These are phyloP conservation scores for Russula sp. DNA, from an alignment of 768 basidiomycete species.

Conservation along the genomic window DNA sequence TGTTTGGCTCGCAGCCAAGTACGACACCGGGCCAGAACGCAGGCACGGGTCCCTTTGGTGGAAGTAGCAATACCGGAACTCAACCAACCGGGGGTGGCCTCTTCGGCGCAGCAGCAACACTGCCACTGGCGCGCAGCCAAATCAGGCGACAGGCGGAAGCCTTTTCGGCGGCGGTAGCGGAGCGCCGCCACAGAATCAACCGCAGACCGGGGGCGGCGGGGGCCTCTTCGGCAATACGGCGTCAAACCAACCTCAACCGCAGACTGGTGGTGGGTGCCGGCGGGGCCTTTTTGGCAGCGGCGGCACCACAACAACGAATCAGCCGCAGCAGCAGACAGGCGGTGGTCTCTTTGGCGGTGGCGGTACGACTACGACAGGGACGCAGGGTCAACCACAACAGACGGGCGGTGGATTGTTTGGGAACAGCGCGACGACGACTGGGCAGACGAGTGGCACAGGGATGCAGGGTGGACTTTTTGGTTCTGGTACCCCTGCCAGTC, in stretches of 20 bases:
- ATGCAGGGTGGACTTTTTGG: constrained; percentile 32
- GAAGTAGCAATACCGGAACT: constrained; percentile 11
- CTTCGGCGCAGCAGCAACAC: constrained; percentile 29
- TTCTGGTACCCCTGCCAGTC: constrained; percentile 25
- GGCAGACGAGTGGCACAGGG: constrained; percentile 15
- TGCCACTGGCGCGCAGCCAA: constrained; percentile 5
- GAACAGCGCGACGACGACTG: constrained; percentile 20
- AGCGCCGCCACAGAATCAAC: not conserved
- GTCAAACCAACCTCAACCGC: constrained; percentile 12
- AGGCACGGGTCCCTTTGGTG: constrained; percentile 13
- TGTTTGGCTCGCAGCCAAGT: constrained; percentile 23
- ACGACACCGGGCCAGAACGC: constrained; percentile 11
- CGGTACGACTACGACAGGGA: not conserved
- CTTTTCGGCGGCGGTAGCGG: constrained; percentile 29
- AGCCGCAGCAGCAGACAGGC: constrained; percentile 23
- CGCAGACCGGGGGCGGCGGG: constrained; percentile 1
- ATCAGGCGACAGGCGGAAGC: constrained; percentile 27
- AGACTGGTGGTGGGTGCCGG: constrained; percentile 10
- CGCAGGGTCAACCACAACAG: not conserved
- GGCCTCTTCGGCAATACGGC: constrained; percentile 10
- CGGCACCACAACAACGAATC: not conserved
- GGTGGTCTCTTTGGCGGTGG: constrained; percentile 19
- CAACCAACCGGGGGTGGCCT: constrained; percentile 28
- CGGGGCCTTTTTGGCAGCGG: constrained; percentile 17
- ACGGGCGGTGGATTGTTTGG: constrained; percentile 35